phyloP scores from a whole-genome alignment of 1,139 yeast genomes.

The Schwanniomyces etchellsii region DNA sequence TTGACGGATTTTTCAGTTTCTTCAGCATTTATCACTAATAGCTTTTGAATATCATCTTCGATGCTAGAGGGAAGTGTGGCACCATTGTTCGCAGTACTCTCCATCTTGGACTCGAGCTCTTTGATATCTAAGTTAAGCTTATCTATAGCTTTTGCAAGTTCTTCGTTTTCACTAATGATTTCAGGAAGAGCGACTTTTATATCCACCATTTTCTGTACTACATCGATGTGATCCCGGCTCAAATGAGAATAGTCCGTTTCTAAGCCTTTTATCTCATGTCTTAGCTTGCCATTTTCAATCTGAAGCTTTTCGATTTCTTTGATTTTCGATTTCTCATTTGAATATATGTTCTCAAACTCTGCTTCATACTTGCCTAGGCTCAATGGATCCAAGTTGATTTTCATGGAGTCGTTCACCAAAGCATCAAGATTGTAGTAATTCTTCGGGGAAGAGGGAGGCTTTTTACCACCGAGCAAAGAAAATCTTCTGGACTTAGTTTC shows the following conservation, averaged over 20 bases:
- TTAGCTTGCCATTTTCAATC: conserved; percentile 63
- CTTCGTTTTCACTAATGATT: conserved; percentile 70
- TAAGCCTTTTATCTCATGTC: conserved; percentile 67
- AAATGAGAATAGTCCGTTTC: conserved; percentile 66
- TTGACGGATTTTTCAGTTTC: conserved; percentile 51
- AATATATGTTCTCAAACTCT: conserved; percentile 72
- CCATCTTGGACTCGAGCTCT: conserved; percentile 41
- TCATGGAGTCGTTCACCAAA: conserved; percentile 76
- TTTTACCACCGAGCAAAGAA: conserved; percentile 13
- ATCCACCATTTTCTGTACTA: conserved; percentile 39
- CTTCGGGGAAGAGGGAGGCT: conserved; percentile 6
- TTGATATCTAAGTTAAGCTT: conserved; percentile 49
- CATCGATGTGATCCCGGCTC: conserved; percentile 65
- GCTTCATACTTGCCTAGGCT: conserved; percentile 61
- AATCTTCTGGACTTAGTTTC: conserved; percentile 13
- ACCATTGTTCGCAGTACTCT: conserved; percentile 3
- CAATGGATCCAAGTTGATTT: conserved; percentile 64
- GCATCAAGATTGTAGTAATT: conserved; percentile 57
- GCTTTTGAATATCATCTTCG: conserved; percentile 44
- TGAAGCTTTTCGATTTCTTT: conserved; percentile 66
- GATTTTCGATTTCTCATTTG: conserved; percentile 60
- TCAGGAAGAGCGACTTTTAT: conserved; percentile 38
- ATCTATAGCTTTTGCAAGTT: conserved; percentile 59
- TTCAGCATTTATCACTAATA: conserved; percentile 46
- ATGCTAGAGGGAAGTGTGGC: conserved; percentile 34